Percentiles rank a stretch among this genome's conserved stretches.
phyloP scores from a whole-genome alignment of 2,329 filamentous ascomycete species.

The Curvularia sp. region DNA sequence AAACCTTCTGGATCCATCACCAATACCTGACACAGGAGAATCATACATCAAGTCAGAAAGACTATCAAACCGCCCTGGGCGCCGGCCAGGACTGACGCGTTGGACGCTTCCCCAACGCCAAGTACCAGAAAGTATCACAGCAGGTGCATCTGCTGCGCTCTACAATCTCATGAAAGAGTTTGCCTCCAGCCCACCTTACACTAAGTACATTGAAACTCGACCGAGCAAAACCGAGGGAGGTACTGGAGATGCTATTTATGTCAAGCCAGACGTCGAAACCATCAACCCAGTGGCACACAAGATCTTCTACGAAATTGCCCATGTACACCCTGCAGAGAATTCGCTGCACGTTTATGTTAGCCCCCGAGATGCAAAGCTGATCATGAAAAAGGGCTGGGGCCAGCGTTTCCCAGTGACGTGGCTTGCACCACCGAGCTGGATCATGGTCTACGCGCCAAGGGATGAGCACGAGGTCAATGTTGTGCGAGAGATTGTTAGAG shows the following conservation, averaged over 20 bases:
- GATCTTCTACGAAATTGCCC: slow-evolving; percentile 52
- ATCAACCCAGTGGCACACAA: slow-evolving; percentile 40
- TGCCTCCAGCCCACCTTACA: slow-evolving; percentile 26
- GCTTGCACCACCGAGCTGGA: slow-evolving; percentile 42
- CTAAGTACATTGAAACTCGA: slow-evolving; percentile 27
- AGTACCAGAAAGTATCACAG: slow-evolving; percentile 29
- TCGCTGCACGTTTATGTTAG: slow-evolving; percentile 81
- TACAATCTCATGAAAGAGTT: slow-evolving; percentile 34
- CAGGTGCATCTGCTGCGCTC: slow-evolving; percentile 24
- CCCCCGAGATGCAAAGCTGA: slow-evolving; percentile 73
- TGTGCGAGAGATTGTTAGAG: slow-evolving; percentile 73
- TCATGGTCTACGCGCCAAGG: slow-evolving; percentile 81
- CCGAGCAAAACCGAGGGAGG: slow-evolving; percentile 43
- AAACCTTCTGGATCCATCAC: slow-evolving; percentile 34
- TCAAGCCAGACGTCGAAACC: slow-evolving; percentile 31
- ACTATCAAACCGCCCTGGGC: slow-evolving; percentile 29
- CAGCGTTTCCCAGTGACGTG: slow-evolving; percentile 62
- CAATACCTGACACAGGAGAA: slow-evolving; percentile 32
- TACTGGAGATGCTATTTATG: slow-evolving; percentile 42
- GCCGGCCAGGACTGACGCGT: slow-evolving; percentile 31
- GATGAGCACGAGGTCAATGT: slow-evolving; percentile 71
- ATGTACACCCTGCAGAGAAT: slow-evolving; percentile 78
- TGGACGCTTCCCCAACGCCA: slow-evolving; percentile 46
- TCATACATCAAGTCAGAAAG: slow-evolving; percentile 34
- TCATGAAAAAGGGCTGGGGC: slow-evolving; percentile 79